Evolutionary conservation across 495 filamentous ascomycete genomes (phyloP).

Genomic region (Penicillium ochrochloron): DNA sequence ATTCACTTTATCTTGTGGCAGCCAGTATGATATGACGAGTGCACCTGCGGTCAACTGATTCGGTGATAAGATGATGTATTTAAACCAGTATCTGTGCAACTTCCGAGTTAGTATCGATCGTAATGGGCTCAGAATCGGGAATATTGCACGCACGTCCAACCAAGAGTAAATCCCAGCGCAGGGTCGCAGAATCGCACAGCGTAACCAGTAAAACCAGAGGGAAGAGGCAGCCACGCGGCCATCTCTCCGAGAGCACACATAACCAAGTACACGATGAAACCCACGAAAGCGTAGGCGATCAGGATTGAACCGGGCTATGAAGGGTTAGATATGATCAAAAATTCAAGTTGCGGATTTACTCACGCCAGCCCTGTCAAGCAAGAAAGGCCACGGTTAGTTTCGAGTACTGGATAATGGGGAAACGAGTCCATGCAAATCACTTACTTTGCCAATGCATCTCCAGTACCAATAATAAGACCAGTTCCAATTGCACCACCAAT

Average conservation of each 20-base stretch:
- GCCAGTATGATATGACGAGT: slow-evolving; percentile 79
- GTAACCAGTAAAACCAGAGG: slow-evolving; percentile 62
- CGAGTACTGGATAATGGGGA: background rate
- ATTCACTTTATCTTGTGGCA: slow-evolving; percentile 43
- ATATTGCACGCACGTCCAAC: slow-evolving; percentile 52
- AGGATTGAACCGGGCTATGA: slow-evolving; percentile 72
- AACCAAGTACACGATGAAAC: slow-evolving; percentile 65
- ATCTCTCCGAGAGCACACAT: slow-evolving; percentile 72
- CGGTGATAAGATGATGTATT: slow-evolving; percentile 76
- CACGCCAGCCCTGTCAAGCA: slow-evolving; percentile 41
- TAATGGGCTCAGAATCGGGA: background rate
- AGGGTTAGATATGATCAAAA: slow-evolving; percentile 21
- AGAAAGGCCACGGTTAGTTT: background rate
- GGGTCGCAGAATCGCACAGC: slow-evolving; percentile 70
- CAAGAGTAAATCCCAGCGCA: slow-evolving; percentile 69
- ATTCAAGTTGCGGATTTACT: slow-evolving; percentile 19
- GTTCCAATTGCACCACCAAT: slow-evolving; percentile 90
- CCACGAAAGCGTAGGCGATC: slow-evolving; percentile 68
- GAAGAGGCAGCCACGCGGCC: slow-evolving; percentile 67
- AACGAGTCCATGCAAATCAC: slow-evolving; percentile 15
- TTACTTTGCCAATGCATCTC: slow-evolving; percentile 63
- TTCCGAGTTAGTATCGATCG: background rate
- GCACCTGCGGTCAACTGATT: slow-evolving; percentile 83
- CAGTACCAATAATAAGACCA: slow-evolving; percentile 69
- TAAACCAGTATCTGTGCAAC: slow-evolving; percentile 56